Conservation (phyloP, 2,329 filamentous ascomycete species). For the Claviceps africana region DNA sequence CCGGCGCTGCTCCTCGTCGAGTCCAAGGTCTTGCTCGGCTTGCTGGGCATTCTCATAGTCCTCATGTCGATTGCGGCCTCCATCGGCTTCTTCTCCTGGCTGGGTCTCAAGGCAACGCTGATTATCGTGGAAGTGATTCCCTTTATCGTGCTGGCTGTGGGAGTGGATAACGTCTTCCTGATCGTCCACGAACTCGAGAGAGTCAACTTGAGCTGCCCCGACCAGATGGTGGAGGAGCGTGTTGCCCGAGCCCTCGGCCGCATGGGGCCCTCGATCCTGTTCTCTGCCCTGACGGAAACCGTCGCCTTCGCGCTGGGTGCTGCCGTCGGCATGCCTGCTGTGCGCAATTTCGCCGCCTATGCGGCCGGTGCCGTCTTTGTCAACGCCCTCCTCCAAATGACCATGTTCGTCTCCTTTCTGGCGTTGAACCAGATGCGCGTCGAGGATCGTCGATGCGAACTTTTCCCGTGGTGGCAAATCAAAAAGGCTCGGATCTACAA, state of each 20-base stretch:
- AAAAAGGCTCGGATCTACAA: slow-evolving; percentile 58
- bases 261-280: slow-evolving; percentile 91
- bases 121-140: slow-evolving; percentile 98
- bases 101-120: slow-evolving; percentile 82
- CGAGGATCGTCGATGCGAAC: slow-evolving; percentile 78
- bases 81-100: slow-evolving; percentile 85
- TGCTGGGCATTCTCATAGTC: slow-evolving; percentile 88
- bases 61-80: slow-evolving; percentile 95
- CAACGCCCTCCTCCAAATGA: slow-evolving; percentile 92
- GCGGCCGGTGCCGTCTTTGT: slow-evolving; percentile 92
- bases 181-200: slow-evolving; percentile 97
- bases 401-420: slow-evolving; percentile 88
- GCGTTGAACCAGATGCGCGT: slow-evolving; percentile 84
- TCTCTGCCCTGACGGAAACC: slow-evolving; percentile 90
- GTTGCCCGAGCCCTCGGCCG: slow-evolving; percentile 80
- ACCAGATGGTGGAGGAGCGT: slow-evolving; percentile 73
- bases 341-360: slow-evolving; percentile 93
- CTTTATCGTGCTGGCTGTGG: slow-evolving; percentile 89
- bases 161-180: slow-evolving; percentile 97
- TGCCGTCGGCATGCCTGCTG: slow-evolving; percentile 94
- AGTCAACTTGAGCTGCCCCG: slow-evolving; percentile 81
- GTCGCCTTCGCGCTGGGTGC: slow-evolving; percentile 84
- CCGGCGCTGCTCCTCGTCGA: slow-evolving; percentile 78
- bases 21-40: slow-evolving; percentile 92
- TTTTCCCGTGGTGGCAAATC: slow-evolving; percentile 78